Conservation (phyloP, 768 basidiomycete species). For the Mycena vulgaris region DNA sequence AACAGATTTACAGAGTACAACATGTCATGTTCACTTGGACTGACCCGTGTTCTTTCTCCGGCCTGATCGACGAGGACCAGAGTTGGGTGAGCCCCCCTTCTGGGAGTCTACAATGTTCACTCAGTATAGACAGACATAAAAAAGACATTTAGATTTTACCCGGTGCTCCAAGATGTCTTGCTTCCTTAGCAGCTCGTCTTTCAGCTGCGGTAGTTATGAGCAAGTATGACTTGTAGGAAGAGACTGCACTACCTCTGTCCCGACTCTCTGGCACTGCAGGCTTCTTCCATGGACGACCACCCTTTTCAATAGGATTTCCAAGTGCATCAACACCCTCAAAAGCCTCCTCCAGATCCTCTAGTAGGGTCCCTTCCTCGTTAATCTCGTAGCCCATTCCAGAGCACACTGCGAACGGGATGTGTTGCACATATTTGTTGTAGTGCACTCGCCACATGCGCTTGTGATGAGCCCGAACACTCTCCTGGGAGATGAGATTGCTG, state of each 20-base stretch:
- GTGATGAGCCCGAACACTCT: background rate
- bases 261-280: background rate
- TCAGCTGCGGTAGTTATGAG: no score
- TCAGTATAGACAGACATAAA: no score
- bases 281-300: slow-evolving; percentile 7
- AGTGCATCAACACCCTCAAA: background rate
- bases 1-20: no score
- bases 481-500: slow-evolving; percentile 2
- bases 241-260: slow-evolving; percentile 19
- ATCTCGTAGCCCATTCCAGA: background rate
- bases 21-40: background rate
- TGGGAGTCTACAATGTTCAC: no score
- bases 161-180: no score
- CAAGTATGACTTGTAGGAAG: no score
- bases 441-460: slow-evolving; percentile 8
- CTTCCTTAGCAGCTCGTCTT: no score
- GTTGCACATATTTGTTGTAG: background rate
- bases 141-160: no score
- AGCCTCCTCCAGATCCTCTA: background rate
- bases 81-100: no score
- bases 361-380: background rate
- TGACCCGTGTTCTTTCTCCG: background rate
- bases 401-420: slow-evolving; percentile 4
- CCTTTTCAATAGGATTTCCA: slow-evolving; percentile 10
- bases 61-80: background rate